Percentiles rank a stretch among this genome's conserved stretches.
phyloP scores from a whole-genome alignment of 495 filamentous ascomycete genomes.

The Hypoxylon trugodes region DNA sequence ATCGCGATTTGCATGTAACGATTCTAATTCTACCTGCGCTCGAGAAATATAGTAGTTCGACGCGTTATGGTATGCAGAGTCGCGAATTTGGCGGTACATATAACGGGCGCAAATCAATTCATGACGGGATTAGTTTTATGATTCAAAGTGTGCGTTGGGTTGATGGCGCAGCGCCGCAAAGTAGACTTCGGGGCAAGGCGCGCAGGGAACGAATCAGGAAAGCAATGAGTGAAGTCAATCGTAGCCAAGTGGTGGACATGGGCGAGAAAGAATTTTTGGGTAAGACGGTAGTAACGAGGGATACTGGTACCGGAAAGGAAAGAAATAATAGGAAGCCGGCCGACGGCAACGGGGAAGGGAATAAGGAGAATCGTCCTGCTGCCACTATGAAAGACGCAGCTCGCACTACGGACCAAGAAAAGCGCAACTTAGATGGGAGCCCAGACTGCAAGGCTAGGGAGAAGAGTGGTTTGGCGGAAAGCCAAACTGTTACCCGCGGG shows the following conservation, averaged over 20 bases:
- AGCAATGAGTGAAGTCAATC: conserved; percentile 51
- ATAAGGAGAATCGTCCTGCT: conserved; percentile 54
- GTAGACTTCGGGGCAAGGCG: conserved; percentile 56
- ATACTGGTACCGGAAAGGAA: conserved; percentile 13
- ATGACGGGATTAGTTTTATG: conserved; percentile 92
- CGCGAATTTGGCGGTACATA: conserved; percentile 70
- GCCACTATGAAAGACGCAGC: not conserved
- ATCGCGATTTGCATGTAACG: conserved; percentile 84
- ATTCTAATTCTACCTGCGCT: conserved; percentile 82
- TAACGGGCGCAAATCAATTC: conserved; percentile 53
- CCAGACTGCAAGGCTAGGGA: conserved; percentile 18
- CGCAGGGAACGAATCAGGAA: conserved; percentile 59
- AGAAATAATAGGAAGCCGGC: conserved; percentile 18
- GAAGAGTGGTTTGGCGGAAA: conserved; percentile 30
- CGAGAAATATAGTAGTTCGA: conserved; percentile 75
- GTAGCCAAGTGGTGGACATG: conserved; percentile 44
- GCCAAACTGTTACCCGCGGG: not conserved
- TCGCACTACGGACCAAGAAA: conserved; percentile 16
- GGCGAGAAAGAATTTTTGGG: conserved; percentile 32
- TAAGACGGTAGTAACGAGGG: conserved; percentile 24
- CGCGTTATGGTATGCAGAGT: conserved; percentile 80
- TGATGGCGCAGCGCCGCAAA: conserved; percentile 73
- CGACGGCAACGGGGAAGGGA: conserved; percentile 44
- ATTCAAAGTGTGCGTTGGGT: conserved; percentile 78
- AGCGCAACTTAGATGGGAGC: conserved; percentile 1